Evolutionary conservation across 2,329 filamentous ascomycete genomes (phyloP).

Genomic region (Apiospora saccharicola): DNA sequence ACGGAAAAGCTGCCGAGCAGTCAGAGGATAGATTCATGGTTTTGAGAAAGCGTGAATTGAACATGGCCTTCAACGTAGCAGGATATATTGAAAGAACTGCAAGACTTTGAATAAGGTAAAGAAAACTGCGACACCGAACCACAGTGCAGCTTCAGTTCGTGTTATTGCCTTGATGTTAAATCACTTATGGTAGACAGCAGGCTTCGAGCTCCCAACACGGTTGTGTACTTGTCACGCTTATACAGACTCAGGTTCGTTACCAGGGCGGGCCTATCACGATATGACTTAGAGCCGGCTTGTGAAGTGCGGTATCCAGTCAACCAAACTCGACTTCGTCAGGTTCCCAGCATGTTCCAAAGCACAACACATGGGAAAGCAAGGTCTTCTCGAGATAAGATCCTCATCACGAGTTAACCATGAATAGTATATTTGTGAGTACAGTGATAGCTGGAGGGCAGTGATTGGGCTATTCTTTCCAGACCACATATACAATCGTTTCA

Average conservation of each 20-base stretch:
- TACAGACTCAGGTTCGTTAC: not conserved
- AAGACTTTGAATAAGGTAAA: not conserved
- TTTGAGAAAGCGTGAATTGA: not conserved
- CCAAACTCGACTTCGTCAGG: not conserved
- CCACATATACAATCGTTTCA: too few species aligned
- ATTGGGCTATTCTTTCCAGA: not conserved
- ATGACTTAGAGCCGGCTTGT: not conserved
- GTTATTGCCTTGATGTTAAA: too few species aligned
- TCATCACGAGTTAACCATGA: too few species aligned
- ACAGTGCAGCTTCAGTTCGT: too few species aligned
- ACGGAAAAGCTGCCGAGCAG: not conserved
- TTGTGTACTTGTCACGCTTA: not conserved
- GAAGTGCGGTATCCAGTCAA: not conserved
- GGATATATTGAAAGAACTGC: not conserved
- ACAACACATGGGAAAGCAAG: not conserved
- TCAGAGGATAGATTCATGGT: not conserved
- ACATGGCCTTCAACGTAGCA: not conserved
- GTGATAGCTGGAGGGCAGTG: not conserved
- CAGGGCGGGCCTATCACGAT: not conserved
- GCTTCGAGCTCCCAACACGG: too few species aligned
- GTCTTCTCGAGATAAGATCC: not conserved
- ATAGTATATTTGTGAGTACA: not conserved
- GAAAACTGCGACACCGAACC: too few species aligned
- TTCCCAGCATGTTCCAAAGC: not conserved
- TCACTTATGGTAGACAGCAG: too few species aligned